Base-by-base conservation (phyloP, 208 protist genomes). In the Acanthamoeba polyphaga region DNA sequence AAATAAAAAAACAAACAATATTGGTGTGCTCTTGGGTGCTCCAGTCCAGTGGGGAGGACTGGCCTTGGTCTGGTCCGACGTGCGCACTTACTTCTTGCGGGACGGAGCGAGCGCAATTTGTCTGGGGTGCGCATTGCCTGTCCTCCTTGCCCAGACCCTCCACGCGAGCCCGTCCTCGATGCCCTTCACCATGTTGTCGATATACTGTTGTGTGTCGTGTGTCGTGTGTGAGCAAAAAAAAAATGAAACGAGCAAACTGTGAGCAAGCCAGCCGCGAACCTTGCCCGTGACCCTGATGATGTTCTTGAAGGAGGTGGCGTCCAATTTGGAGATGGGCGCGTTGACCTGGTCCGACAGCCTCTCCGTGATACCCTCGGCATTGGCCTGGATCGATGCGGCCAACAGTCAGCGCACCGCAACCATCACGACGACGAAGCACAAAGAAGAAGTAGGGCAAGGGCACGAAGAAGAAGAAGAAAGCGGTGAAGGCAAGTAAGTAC, bases 161-260 rank as follows among this genome's bases (percentile, higher is more conserved):
- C 87, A 92, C 87, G 62, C 87, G 12, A 92, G 64, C 15, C 87
- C 87, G 62, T 92, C 87, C 43, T 92, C 87, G 27, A 92, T 74
- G 7, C 87, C 87, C 46, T 92, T 92, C 34, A 92, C 87, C 60
- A 92, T n/a, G 87, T 92, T 92, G 64, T 92, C 87, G 60, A 92
- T 92, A 60, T 92, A 92, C 87, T 92, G 87, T 17, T 2, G 1
- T 12, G 64, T 5, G 51, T 38, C 29, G 15, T 88, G 32, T 27
- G 38, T 1, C 8, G 51, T 55, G 9, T 55, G 53, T 58, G 12
- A 1, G 12, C 49, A 10, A 0, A 51, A 22, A 80, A 34, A 17
- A 80, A 80, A 51, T 85, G 0, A 58, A 70, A 53, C 55, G 17
- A 87, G 58, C 8, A 64, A 60, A 4, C 19, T 32, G n/a, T 0